A percentile compares a stretch with the other conserved stretches of the same genome.
These are phyloP conservation scores for Candolleomyces efflorescens DNA, from an alignment of 768 basidiomycete species.

Conservation along the genomic window DNA sequence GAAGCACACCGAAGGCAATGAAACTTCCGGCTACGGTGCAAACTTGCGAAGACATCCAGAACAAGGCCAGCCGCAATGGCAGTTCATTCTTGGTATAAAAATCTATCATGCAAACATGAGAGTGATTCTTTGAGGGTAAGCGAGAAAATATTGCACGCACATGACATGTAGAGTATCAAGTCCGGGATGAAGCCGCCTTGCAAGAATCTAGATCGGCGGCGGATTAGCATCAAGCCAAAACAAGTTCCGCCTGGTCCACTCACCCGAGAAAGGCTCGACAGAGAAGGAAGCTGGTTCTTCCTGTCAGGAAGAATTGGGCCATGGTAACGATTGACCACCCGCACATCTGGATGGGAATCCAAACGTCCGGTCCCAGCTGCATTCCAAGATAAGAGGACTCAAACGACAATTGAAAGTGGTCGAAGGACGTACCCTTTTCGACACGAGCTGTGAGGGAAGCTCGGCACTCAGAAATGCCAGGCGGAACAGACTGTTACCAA, in stretches of 20 bases:
- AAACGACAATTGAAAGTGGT: not conserved
- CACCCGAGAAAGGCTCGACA: slow-evolving; percentile 43
- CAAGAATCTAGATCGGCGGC: slow-evolving; percentile 15
- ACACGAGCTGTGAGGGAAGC: slow-evolving; percentile 58
- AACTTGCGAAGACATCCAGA: slow-evolving; percentile 48
- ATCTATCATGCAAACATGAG: slow-evolving; percentile 23
- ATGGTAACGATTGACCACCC: slow-evolving; percentile 50
- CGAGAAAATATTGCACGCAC: slow-evolving; percentile 25
- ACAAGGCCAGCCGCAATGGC: slow-evolving; percentile 50
- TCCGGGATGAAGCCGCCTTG: slow-evolving; percentile 51
- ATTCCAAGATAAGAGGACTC: not conserved
- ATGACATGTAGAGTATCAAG: slow-evolving; percentile 57
- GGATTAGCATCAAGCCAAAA: not conserved
- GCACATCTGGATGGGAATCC: slow-evolving; percentile 58
- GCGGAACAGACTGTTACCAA: slow-evolving; percentile 51
- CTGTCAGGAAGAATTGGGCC: slow-evolving; percentile 52
- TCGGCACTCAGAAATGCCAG: slow-evolving; percentile 51
- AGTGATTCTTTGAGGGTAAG: too few relatives aligned
- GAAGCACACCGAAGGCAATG: slow-evolving; percentile 55
- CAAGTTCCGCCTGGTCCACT: not conserved
- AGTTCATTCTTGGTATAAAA: slow-evolving; percentile 61
- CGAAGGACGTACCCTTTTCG: slow-evolving; percentile 43
- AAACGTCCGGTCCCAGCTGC: slow-evolving; percentile 57
- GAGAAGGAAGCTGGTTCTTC: slow-evolving; percentile 44
- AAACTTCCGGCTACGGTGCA: slow-evolving; percentile 49